Percentiles rank a stretch among this genome's conserved stretches.
Evolutionary conservation across 768 basidiomycete species (phyloP).

Genomic region (Amanita polypyramis): DNA sequence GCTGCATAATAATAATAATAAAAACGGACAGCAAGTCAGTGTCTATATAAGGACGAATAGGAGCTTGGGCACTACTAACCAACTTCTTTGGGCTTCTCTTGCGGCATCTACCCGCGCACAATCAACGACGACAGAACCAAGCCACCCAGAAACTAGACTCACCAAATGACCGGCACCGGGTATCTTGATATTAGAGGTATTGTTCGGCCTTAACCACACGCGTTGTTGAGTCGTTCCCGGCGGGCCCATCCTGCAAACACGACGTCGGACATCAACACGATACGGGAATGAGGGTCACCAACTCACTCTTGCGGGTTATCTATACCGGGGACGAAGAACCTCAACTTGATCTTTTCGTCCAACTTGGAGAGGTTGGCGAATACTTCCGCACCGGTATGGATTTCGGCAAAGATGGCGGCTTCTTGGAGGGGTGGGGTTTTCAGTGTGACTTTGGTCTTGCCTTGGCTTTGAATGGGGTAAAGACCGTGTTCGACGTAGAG

Average conservation of each 20-base stretch:
- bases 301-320: slow-evolving; percentile 22
- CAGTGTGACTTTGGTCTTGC: slow-evolving; percentile 32
- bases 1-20: too few species aligned
- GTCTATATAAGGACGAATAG: too few species aligned
- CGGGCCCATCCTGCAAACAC: slow-evolving; percentile 20
- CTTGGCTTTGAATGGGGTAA: slow-evolving; percentile 20
- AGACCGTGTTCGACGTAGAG: slow-evolving; percentile 54
- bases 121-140: too few species aligned
- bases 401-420: slow-evolving; percentile 47
- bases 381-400: slow-evolving; percentile 27
- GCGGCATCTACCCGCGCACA: too few species aligned
- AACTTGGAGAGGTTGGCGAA: slow-evolving; percentile 32
- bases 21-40: too few species aligned
- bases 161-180: slow-evolving; percentile 35
- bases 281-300: not conserved
- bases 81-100: too few species aligned
- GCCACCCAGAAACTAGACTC: slow-evolving; percentile 12
- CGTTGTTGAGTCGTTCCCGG: slow-evolving; percentile 23
- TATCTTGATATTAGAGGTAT: slow-evolving; percentile 31
- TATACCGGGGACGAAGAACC: slow-evolving; percentile 46
- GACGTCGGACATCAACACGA: not conserved
- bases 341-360: slow-evolving; percentile 38
- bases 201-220: slow-evolving; percentile 33
- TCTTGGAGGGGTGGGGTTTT: slow-evolving; percentile 64
- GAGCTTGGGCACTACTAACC: too few species aligned